phyloP scores from a whole-genome alignment of 129 eudicot species.

The Calendula officinalis region DNA sequence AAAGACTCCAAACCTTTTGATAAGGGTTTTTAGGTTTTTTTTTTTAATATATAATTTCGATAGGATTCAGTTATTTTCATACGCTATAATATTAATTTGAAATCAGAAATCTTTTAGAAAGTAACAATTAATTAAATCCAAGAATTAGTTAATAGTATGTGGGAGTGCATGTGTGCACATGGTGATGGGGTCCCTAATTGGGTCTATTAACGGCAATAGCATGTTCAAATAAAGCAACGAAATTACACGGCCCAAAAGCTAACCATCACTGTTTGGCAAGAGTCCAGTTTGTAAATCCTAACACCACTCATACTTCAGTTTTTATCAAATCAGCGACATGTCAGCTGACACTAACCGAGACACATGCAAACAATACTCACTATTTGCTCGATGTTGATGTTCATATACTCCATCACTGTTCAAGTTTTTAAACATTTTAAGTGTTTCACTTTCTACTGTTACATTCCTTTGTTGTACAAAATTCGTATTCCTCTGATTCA shows the following conservation, averaged over 20 bases:
- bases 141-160: conserved; percentile 4
- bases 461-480: no score
- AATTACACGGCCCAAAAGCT: conserved; percentile 23
- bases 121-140: not conserved
- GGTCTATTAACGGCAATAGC: conserved; percentile 20
- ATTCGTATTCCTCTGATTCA: no score
- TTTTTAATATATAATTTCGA: not conserved
- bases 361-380: no score
- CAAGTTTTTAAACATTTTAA: no score
- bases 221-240: conserved; percentile 31
- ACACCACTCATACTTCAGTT: no score
- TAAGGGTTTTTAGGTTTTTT: not conserved
- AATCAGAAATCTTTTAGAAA: not conserved
- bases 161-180: conserved; percentile 28
- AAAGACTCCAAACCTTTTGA: conserved; percentile 11
- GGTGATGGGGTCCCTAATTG: conserved; percentile 27
- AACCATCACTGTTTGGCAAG: conserved; percentile 5
- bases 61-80: not conserved
- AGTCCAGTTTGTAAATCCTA: no score
- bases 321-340: no score
- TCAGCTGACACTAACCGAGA: no score
- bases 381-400: not conserved
- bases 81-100: not conserved
- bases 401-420: no score
- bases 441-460: no score